Percentiles rank a stretch among this genome's conserved stretches.
Evolutionary conservation across 2,329 filamentous ascomycete genomes (phyloP).

Genomic region (Diaporthe helianthi): DNA sequence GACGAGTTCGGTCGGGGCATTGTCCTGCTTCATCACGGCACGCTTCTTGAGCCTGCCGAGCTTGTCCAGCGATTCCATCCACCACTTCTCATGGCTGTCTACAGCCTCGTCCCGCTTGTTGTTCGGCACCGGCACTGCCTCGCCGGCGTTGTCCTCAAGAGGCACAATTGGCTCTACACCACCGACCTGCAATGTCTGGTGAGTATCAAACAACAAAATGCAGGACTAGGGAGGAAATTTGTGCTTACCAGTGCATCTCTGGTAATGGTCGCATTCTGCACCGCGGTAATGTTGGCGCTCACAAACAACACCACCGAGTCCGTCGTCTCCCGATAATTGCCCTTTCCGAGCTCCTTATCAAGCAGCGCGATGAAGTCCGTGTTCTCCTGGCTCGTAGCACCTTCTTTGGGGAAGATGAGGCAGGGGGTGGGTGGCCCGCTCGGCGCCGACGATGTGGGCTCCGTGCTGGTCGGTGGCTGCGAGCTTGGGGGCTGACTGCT

Average conservation of each 20-base stretch:
- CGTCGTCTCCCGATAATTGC: background rate
- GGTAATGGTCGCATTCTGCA: background rate
- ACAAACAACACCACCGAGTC: background rate
- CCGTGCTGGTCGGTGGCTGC: background rate
- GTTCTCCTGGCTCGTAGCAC: constrained; percentile 2
- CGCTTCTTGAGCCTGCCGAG: constrained; percentile 15
- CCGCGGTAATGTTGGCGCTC: constrained; percentile 9
- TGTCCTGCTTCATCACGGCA: constrained; percentile 7
- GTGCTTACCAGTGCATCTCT: background rate
- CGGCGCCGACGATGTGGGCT: constrained; percentile 1
- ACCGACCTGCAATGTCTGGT: background rate
- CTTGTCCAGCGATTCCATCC: constrained; percentile 17
- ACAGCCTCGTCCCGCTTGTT: constrained; percentile 19
- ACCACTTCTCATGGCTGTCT: constrained; percentile 15
- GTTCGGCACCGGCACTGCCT: background rate
- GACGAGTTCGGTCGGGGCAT: background rate
- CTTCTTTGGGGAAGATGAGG: constrained; percentile 16
- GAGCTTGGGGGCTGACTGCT: too few relatives aligned
- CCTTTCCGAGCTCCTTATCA: constrained; percentile 11
- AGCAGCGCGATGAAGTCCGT: background rate
- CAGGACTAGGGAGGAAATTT: background rate
- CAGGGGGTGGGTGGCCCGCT: background rate
- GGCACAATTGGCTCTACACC: constrained; percentile 5
- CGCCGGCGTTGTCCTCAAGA: constrained; percentile 8
- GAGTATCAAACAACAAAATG: background rate